phyloP scores from a whole-genome alignment of 176 grass and related monocot species.

The Puccinellia tenuiflora region DNA sequence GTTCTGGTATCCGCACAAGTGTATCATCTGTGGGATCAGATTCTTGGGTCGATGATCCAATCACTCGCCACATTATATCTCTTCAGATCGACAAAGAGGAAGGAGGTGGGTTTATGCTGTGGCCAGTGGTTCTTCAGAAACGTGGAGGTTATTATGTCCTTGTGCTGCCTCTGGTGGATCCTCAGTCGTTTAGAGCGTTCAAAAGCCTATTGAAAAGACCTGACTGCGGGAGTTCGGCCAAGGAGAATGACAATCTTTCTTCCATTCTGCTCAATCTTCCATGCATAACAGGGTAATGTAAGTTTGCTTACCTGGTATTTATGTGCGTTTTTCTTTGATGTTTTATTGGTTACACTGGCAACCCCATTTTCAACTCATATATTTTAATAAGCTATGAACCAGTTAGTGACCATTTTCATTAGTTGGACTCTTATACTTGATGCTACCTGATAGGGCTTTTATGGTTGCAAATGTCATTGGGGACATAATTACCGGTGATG shows the following conservation, averaged over 20 bases:
- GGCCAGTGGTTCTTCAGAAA: conserved; percentile 77
- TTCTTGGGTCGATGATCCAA: conserved; percentile 91
- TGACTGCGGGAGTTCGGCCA: conserved; percentile 70
- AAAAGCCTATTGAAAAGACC: conserved; percentile 51
- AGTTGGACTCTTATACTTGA: not conserved
- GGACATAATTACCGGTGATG: conserved; percentile 80
- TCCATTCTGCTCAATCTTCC: conserved; percentile 86
- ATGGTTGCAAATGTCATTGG: conserved; percentile 88
- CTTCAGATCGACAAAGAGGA: conserved; percentile 48
- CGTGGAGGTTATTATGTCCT: conserved; percentile 71
- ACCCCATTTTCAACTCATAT: not conserved
- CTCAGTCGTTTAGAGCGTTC: conserved; percentile 54
- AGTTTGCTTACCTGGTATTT: conserved; percentile 44
- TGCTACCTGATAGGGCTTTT: conserved; percentile 58
- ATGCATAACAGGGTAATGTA: conserved; percentile 99
- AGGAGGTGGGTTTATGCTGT: conserved; percentile 49
- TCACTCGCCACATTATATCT: conserved; percentile 71
- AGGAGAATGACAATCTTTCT: conserved; percentile 64
- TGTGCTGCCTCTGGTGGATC: conserved; percentile 70
- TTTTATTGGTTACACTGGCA: not conserved
- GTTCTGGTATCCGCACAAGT: conserved; percentile 64
- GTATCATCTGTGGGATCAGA: conserved; percentile 57
- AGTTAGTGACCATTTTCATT: not conserved
- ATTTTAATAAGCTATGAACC: not conserved
- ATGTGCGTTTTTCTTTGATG: not conserved